Percentiles rank a stretch among this genome's conserved stretches.
Conservation (phyloP, 768 basidiomycete genomes). For the Mycena rebaudengoi region DNA sequence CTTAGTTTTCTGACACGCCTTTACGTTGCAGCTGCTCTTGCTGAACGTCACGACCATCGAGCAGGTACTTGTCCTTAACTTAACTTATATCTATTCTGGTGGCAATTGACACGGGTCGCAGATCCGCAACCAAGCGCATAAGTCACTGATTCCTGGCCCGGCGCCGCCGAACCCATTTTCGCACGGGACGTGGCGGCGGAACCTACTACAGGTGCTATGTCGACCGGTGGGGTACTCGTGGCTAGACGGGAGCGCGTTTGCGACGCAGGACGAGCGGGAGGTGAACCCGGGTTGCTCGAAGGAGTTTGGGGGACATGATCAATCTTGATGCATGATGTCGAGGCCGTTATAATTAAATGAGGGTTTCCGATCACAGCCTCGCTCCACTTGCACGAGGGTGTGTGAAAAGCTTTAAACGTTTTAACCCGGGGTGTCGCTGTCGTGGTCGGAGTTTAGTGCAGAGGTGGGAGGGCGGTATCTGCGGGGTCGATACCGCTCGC, state of each 20-base stretch:
- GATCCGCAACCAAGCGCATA: slow-evolving; percentile 90
- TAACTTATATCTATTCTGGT: neutral
- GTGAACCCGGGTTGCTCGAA: slow-evolving; percentile 70
- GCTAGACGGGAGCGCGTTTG: slow-evolving; percentile 68
- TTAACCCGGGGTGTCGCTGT: neutral
- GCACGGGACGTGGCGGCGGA: slow-evolving; percentile 77
- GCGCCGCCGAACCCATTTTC: slow-evolving; percentile 89
- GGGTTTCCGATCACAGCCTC: slow-evolving; percentile 27
- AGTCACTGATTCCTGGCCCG: slow-evolving; percentile 66
- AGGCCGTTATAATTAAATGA: neutral
- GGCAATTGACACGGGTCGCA: slow-evolving; percentile 39
- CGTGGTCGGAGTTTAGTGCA: neutral
- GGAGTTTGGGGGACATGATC: neutral
- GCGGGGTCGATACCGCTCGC: no score
- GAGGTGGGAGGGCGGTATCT: neutral
- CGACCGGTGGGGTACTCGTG: slow-evolving; percentile 84
- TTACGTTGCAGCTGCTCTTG: slow-evolving; percentile 70
- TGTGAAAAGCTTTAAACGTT: no score
- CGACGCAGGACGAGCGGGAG: slow-evolving; percentile 75
- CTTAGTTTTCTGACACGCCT: neutral
- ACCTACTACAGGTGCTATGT: slow-evolving; percentile 80
- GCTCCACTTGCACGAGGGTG: slow-evolving; percentile 50
- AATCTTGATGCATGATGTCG: neutral
- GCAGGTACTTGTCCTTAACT: slow-evolving; percentile 69
- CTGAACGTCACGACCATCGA: slow-evolving; percentile 97